Percentiles rank a stretch among this genome's conserved stretches.
phyloP scores from a whole-genome alignment of 2,329 filamentous ascomycete species.

The Westerdykella aurantiaca region DNA sequence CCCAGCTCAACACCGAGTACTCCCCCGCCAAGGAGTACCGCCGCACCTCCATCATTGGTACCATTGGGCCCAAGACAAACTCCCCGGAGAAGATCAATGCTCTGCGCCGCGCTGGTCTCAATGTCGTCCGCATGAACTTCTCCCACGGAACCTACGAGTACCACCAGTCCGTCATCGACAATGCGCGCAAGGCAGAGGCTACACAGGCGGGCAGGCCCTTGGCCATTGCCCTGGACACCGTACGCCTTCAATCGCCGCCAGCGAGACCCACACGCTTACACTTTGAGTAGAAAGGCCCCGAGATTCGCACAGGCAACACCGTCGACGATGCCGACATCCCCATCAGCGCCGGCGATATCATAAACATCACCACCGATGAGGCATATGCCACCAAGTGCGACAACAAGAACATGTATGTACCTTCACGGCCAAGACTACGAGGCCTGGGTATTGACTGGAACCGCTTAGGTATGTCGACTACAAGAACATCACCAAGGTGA shows the following conservation, averaged over 20 bases:
- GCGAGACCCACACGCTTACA: too few relatives aligned
- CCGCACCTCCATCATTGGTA: constrained; percentile 97
- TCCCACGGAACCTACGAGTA: constrained; percentile 92
- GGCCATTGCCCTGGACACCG: constrained; percentile 83
- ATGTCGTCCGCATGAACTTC: constrained; percentile 99
- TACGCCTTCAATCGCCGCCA: constrained; percentile 36
- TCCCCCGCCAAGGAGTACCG: constrained; percentile 84
- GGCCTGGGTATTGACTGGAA: neutral
- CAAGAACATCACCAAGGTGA: constrained; percentile 99
- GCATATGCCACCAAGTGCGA: constrained; percentile 79
- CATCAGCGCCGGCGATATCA: constrained; percentile 72
- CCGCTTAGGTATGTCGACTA: constrained; percentile 82
- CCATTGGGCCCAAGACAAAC: constrained; percentile 99
- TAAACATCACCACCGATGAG: constrained; percentile 97
- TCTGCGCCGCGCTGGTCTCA: constrained; percentile 84
- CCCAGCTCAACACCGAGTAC: constrained; percentile 83
- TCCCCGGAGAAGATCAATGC: constrained; percentile 94
- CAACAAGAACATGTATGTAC: constrained; percentile 82
- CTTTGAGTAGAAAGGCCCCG: constrained; percentile 63
- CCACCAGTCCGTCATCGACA: constrained; percentile 96
- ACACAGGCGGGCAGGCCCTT: constrained; percentile 74
- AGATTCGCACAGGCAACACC: constrained; percentile 79
- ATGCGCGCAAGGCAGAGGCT: constrained; percentile 81
- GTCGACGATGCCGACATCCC: constrained; percentile 66
- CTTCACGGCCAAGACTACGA: neutral